phyloP scores from a whole-genome alignment of 805 yeast species.

The Phaffomyces opuntiae region DNA sequence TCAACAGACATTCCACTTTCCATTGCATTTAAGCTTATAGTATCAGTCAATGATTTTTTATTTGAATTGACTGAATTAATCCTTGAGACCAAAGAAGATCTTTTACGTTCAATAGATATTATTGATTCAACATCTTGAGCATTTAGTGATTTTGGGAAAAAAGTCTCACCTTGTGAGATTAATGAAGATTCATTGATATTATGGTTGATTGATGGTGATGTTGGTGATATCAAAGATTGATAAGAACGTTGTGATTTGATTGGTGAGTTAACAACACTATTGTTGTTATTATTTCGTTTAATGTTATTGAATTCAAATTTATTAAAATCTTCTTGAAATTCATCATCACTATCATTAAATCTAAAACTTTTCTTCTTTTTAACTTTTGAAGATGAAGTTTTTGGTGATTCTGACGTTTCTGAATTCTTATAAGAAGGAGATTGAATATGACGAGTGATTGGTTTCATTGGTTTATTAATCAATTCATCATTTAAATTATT shows the following conservation, averaged over 20 bases:
- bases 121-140: conserved; percentile 69
- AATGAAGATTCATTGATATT: conserved; percentile 6
- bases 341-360: conserved; percentile 3
- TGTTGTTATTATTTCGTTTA: no score
- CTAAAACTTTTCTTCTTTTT: no score
- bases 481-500: no score
- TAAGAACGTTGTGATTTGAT: background rate
- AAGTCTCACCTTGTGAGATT: conserved; percentile 41
- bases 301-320: conserved; percentile 3
- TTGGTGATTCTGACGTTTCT: background rate
- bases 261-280: background rate
- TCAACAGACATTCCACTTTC: conserved; percentile 45
- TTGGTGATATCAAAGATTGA: background rate
- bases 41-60: conserved; percentile 21
- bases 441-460: background rate
- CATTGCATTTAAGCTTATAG: conserved; percentile 31
- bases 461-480: background rate
- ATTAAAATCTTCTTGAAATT: conserved; percentile 23
- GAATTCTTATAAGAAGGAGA: background rate
- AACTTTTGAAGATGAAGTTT: no score
- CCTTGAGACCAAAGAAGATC: conserved; percentile 58
- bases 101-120: conserved; percentile 57
- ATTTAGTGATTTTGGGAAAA: conserved; percentile 66
- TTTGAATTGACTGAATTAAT: conserved; percentile 23
- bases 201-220: background rate